Evolutionary conservation across 495 filamentous ascomycete genomes (phyloP).

Genomic region (Recurvomyces mirabilis): DNA sequence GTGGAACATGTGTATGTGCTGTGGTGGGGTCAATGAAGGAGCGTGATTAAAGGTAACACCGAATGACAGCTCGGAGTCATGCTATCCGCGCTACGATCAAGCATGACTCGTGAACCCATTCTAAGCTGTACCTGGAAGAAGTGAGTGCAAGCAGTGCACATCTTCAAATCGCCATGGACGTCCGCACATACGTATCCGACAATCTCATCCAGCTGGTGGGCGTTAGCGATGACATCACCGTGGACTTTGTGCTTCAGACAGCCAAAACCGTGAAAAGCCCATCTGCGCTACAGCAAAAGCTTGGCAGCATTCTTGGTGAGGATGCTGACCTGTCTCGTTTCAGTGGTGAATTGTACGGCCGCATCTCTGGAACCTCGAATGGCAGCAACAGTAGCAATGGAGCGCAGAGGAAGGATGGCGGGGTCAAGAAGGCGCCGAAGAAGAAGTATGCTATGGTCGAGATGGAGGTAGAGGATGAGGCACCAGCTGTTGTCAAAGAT

Average conservation of each 20-base stretch:
- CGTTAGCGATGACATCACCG: slow-evolving; percentile 47
- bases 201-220: slow-evolving; percentile 38
- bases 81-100: no score
- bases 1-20: no score
- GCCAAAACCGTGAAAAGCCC: slow-evolving; percentile 44
- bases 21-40: no score
- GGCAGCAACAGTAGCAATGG: not conserved
- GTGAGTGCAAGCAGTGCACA: no score
- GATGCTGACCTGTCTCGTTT: slow-evolving; percentile 40
- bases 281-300: slow-evolving; percentile 41
- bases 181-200: slow-evolving; percentile 23
- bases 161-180: no score
- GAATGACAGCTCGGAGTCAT: no score
- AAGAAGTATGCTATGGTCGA: slow-evolving; percentile 75
- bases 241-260: slow-evolving; percentile 53
- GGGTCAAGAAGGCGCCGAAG: slow-evolving; percentile 25
- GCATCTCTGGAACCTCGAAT: slow-evolving; percentile 28
- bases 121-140: no score
- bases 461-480: slow-evolving; percentile 61
- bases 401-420: slow-evolving; percentile 14
- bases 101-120: no score
- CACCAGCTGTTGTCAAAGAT: slow-evolving; percentile 18
- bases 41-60: no score
- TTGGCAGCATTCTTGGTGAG: slow-evolving; percentile 40
- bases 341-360: slow-evolving; percentile 42